A percentile compares a stretch with the other conserved stretches of the same genome.
Conservation (phyloP, 139 green algal species). For the Chlorella sp. region DNA sequence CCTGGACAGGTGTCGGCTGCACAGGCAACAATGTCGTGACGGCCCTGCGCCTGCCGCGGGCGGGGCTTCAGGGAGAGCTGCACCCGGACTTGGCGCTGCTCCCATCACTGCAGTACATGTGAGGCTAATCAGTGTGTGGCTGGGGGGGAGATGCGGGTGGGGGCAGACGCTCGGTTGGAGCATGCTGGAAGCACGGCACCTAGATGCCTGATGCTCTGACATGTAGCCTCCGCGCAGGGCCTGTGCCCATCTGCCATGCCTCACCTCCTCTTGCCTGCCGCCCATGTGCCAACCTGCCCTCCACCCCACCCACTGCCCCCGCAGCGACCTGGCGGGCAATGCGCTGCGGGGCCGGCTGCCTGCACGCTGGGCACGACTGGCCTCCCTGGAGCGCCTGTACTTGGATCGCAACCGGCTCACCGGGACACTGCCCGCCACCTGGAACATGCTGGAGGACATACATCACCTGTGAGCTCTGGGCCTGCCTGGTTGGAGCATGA, state of each 20-base stretch:
- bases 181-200: not conserved
- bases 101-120: slow-evolving; percentile 45
- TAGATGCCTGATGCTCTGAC: not conserved
- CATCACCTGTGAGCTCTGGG: slow-evolving; percentile 24
- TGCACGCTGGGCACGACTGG: slow-evolving; percentile 9
- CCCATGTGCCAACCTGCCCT: not conserved
- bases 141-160: not conserved
- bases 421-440: slow-evolving; percentile 6
- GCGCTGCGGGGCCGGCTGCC: slow-evolving; percentile 33
- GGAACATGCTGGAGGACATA: slow-evolving; percentile 19
- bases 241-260: no score
- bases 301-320: not conserved
- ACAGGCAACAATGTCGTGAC: not conserved
- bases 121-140: not conserved
- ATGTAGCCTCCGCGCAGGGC: no score
- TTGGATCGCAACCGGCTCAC: slow-evolving; percentile 29
- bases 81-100: slow-evolving; percentile 10
- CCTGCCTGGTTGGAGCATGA: not conserved
- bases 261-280: not conserved
- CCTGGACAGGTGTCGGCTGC: slow-evolving; percentile 37
- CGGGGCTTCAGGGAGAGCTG: slow-evolving; percentile 16
- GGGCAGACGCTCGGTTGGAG: no score
- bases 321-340: slow-evolving; percentile 53
- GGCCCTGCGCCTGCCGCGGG: not conserved
- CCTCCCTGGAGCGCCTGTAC: slow-evolving; percentile 31